Evolutionary conservation across 495 filamentous ascomycete species (phyloP), one percentile per base, ranked within the genome.

Genomic region (Chlorociboria aeruginascens): DNA sequence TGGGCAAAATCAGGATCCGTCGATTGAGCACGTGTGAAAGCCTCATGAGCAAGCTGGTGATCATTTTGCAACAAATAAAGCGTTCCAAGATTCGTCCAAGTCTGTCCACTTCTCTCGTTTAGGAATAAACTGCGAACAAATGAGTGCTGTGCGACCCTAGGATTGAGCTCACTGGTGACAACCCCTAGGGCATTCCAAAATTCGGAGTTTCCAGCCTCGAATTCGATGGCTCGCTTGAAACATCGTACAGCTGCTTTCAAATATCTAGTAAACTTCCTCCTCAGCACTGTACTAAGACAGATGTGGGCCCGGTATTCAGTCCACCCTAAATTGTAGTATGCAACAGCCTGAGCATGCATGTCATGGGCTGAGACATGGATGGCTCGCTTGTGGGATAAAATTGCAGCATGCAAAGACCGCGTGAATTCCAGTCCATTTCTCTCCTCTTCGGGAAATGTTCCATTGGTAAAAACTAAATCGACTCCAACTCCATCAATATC

Each of bases 141-240:
- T 0, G 92, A 76, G 65, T 99, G 92, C 64, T 99, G 92, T 0
- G 93, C 80, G 2, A 97, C 85, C 48, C 83, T 82, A 0, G 87
- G 83, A 58, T 86, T 95, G 56, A 95, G 69, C 33, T 70, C 74
- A 37, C 82, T 85, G 2, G 92, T 97, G 12, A 84, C 85, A 7
- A 96, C 87, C 16, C 90, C 92, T 16, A 99, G 75, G 3, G 92
- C 79, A 61, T 95, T 96, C 92, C 92, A 99, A 63, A 97, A 99
- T 56, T 99, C 92, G 0, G 89, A 69, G 58, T 97, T 99, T 29
- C 89, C 85, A 7, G 93, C 83, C 61, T 99, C 92, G 2, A 96
- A 67, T 63, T 97, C 93, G 58, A 99, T 97, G 3, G 93, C 85
- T 43, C 86, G 74, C 65, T 97, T 99, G 77, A 99, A 99, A 62